Base-by-base conservation (phyloP, 2,329 filamentous ascomycete species). In the Fusarium sp. region DNA sequence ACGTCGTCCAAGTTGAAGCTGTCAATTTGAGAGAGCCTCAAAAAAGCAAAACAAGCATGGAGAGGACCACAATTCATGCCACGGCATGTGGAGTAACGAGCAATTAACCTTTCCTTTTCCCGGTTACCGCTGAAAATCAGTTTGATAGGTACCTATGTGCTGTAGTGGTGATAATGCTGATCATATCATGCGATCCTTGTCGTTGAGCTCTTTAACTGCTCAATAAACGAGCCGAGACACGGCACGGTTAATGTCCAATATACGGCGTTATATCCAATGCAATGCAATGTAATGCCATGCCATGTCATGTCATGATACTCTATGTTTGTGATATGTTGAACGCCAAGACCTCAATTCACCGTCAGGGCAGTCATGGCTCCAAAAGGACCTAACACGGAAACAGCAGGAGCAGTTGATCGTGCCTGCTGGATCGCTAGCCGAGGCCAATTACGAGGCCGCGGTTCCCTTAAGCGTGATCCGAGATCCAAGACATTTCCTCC, bases 401-500 rank as follows among this genome's bases (percentile, higher is more conserved):
- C 66, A 74, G 71, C 62, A 73, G 71, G 71, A 73, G 63, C 54
- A 45, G 59, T 60, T 42, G 53, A 70, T 65, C 44, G 12, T 41
- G 66, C 26, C 53, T 53, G 54, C 35, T 53, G 35, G 59, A 59
- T 41, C 48, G 42, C 44, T 53, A 44, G 36, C 26, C 26, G 26
- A 30, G 47, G 32, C 71, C 71, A 74, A 74, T 74, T 58, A 66
- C 54, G 28, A 65, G 60, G 28, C 35, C 47, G 38, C 57, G 53
- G 70, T 68, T 73, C 50, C 45, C 28, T 63, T 50, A 70, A 70
- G 74, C 55, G 47, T 72, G 53, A 42, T 66, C 54, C 47, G 32
- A 64, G 62, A 61, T 73, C 65, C 72, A 73, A 71, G 74, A 76
- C 72, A 76, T 63, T 63, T 59, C 30, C 48, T 24, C 18, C 5